phyloP scores from a whole-genome alignment of 352 stramenopile genomes.

The Pseudoperonospora humuli region DNA sequence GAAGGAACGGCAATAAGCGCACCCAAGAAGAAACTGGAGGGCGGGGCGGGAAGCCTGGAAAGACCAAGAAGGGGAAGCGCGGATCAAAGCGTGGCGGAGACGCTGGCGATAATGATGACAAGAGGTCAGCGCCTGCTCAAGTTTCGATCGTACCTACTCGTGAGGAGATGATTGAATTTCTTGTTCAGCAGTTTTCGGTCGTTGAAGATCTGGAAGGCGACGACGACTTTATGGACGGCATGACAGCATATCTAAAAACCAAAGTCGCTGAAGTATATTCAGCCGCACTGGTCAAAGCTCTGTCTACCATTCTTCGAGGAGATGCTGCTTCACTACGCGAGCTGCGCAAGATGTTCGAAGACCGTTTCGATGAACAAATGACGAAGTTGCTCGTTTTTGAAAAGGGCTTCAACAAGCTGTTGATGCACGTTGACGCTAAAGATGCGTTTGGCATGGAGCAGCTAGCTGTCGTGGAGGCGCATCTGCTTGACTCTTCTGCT shows the following conservation, averaged over 20 bases:
- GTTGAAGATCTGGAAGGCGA: constrained; percentile 47
- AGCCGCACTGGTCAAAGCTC: constrained; percentile 31
- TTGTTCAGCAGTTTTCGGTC: constrained; percentile 39
- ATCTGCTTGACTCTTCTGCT: constrained; percentile 46
- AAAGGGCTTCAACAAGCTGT: constrained; percentile 68
- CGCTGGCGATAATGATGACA: constrained; percentile 7
- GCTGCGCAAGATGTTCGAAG: constrained; percentile 65
- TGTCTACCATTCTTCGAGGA: constrained; percentile 62
- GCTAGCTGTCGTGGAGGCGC: constrained; percentile 40
- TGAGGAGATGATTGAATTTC: constrained; percentile 36
- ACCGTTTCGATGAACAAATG: constrained; percentile 59
- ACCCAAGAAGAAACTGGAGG: constrained; percentile 15
- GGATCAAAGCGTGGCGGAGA: constrained; percentile 29
- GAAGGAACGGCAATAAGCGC: constrained; percentile 33
- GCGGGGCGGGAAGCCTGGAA: constrained; percentile 23
- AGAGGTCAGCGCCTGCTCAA: not conserved
- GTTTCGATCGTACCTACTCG: constrained; percentile 42
- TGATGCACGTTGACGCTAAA: constrained; percentile 46
- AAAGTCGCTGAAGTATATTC: constrained; percentile 50
- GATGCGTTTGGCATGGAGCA: constrained; percentile 31
- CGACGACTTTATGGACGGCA: constrained; percentile 52
- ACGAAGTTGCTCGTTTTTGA: constrained; percentile 43
- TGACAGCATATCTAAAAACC: constrained; percentile 36
- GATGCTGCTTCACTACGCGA: constrained; percentile 66
- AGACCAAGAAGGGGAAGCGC: constrained; percentile 40